Base-by-base conservation (phyloP, 2,329 filamentous ascomycete species). In the Phoma sp. region DNA sequence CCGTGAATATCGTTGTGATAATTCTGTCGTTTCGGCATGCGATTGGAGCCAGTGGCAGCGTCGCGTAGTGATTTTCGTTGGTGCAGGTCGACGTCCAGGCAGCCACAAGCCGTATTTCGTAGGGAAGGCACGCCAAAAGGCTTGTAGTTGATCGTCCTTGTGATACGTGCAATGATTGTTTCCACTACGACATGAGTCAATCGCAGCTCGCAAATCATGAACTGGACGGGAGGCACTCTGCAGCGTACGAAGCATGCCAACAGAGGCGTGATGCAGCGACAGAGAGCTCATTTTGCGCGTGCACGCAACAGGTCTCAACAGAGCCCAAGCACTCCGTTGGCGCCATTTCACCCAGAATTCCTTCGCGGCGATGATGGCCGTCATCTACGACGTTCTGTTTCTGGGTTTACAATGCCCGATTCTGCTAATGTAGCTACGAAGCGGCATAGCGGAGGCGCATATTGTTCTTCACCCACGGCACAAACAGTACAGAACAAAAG, bases 171-270 rank as follows among this genome's bases (percentile, higher is more conserved):
- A 27, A 32, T n/a, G 6, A 18, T 24, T 13, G 11, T 24, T 27
- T 11, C 27, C n/a, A 36, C 25, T 35, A 18, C 7, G 29, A 29
- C 45, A 33, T 35, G 25, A 14, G 14, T 36, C 18, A 30, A 36
- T 14, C 27, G 4, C 18, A 29, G 4, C 13, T 10, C 23, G 11
- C 2, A 33, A 32, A 40, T 36, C 11, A 81, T 82, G 79, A 80
- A 81, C 50, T 82, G 79, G 79, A 81, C 77, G 0, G 79, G 79
- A 25, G 79, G 79, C 4, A 73, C 71, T 25, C 60, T 77, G 29
- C 75, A 75, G 55, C 70, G 74, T 44, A 72, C 66, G 25, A 74
- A 69, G 46, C 72, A 71, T 42, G 71, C 69, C 27, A 69, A 69
- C 52, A 74, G 73, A 49, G 66, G 71, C 13, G 60, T 70, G 13